Percentiles rank a stretch among this genome's conserved stretches.
phyloP scores from a whole-genome alignment of 225 moss, liverwort and hornwort species.

The Straminergon stramineum region DNA sequence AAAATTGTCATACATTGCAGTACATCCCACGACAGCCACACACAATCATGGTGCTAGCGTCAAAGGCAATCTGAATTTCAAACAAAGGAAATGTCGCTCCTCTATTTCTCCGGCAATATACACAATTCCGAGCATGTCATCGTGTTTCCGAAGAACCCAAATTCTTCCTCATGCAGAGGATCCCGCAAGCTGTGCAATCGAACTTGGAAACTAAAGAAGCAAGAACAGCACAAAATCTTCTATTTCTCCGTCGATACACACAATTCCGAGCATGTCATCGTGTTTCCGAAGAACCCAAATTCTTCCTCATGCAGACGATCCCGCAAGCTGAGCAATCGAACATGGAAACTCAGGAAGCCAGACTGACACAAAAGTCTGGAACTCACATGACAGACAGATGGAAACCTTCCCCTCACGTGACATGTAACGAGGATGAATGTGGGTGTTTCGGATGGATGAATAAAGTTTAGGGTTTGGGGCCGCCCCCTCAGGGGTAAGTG shows the following conservation, averaged over 20 bases:
- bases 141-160: not conserved
- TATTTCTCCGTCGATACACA: not conserved
- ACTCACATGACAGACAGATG: not conserved
- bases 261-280: not conserved
- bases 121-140: not conserved
- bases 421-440: not conserved
- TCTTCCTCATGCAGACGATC: not conserved
- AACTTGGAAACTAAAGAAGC: not conserved
- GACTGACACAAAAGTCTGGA: not conserved
- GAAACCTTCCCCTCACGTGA: not conserved
- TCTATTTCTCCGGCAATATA: not conserved
- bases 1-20: slow-evolving; percentile 13
- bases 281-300: not conserved
- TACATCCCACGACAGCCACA: slow-evolving; percentile 58
- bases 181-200: not conserved
- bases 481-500: not conserved
- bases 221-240: not conserved
- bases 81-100: not conserved
- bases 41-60: slow-evolving; percentile 37
- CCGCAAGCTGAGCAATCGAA: not conserved
- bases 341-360: not conserved
- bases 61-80: not conserved
- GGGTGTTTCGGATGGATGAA: not conserved
- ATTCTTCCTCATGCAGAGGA: not conserved
- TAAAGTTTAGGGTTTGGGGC: not conserved